A percentile compares a stretch with the other conserved stretches of the same genome.
Conservation (phyloP, 352 stramenopile species). For the Pythium periplocum region DNA sequence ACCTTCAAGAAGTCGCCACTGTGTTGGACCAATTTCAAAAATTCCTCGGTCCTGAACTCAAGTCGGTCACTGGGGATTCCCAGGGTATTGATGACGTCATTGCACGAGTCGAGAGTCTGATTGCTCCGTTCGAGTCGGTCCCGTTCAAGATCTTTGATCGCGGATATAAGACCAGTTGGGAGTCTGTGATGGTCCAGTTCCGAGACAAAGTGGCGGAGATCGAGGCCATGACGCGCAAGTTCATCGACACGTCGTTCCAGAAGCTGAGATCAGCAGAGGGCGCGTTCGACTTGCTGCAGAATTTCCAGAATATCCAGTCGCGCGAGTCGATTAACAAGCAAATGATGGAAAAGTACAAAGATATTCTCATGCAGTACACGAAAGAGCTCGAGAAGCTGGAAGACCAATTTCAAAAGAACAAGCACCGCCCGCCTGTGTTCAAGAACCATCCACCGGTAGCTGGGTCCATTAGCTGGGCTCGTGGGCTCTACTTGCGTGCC, state of each 20-base stretch:
- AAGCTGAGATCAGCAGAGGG: constrained; percentile 93
- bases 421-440: constrained; percentile 84
- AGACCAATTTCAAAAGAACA: constrained; percentile 86
- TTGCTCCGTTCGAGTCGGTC: constrained; percentile 84
- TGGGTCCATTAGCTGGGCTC: constrained; percentile 79
- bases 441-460: constrained; percentile 92
- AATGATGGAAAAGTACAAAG: constrained; percentile 97
- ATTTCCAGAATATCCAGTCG: constrained; percentile 95
- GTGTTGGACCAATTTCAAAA: constrained; percentile 95
- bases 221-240: constrained; percentile 92
- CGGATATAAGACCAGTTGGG: constrained; percentile 93
- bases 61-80: constrained; percentile 92
- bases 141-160: constrained; percentile 93
- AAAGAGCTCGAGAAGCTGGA: constrained; percentile 92
- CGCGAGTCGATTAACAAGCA: constrained; percentile 95
- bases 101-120: constrained; percentile 75
- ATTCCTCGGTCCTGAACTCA: constrained; percentile 94
- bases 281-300: constrained; percentile 95
- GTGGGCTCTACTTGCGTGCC: constrained; percentile 83
- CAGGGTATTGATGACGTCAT: constrained; percentile 94
- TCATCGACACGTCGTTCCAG: constrained; percentile 95
- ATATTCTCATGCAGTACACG: constrained; percentile 95
- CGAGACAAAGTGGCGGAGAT: constrained; percentile 92
- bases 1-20: constrained; percentile 91
- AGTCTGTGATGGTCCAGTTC: constrained; percentile 93